Conservation (phyloP, 306 rosid genomes). For the Medicago arabica region DNA sequence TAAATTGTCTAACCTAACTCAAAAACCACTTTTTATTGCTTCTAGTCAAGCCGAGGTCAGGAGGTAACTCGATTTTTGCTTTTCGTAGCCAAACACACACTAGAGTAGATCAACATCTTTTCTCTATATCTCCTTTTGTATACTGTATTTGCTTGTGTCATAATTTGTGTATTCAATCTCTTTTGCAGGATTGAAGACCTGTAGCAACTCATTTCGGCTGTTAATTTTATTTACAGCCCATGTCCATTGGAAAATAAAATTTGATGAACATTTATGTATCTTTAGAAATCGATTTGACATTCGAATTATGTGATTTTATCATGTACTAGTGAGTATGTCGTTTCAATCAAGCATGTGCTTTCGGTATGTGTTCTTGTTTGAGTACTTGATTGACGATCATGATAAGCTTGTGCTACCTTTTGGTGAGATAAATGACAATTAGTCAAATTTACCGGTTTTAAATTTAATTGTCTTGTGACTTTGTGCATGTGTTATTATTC, state of each 20-base stretch:
- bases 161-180: slow-evolving; percentile 27
- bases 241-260: slow-evolving; percentile 38
- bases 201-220: slow-evolving; percentile 31
- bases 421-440: slow-evolving; percentile 23
- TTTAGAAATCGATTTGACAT: slow-evolving; percentile 30
- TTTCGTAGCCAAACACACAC: neutral
- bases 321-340: slow-evolving; percentile 34
- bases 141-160: slow-evolving; percentile 23
- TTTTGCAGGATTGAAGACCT: slow-evolving; percentile 52
- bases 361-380: slow-evolving; percentile 24
- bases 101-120: neutral
- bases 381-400: slow-evolving; percentile 32
- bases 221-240: slow-evolving; percentile 33
- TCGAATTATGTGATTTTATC: slow-evolving; percentile 12
- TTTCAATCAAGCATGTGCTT: slow-evolving; percentile 19
- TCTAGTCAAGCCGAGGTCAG: neutral
- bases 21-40: neutral
- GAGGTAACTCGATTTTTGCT: neutral
- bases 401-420: slow-evolving; percentile 12
- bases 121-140: slow-evolving; percentile 5
- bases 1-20: neutral
- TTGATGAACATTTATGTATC: slow-evolving; percentile 42
- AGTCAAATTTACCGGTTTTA: neutral
- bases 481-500: neutral
- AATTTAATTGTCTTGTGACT: neutral